These are phyloP conservation scores for Cryptococcus sp. DNA, from an alignment of 1,284 basidiomycete genomes.

Conservation along the genomic window DNA sequence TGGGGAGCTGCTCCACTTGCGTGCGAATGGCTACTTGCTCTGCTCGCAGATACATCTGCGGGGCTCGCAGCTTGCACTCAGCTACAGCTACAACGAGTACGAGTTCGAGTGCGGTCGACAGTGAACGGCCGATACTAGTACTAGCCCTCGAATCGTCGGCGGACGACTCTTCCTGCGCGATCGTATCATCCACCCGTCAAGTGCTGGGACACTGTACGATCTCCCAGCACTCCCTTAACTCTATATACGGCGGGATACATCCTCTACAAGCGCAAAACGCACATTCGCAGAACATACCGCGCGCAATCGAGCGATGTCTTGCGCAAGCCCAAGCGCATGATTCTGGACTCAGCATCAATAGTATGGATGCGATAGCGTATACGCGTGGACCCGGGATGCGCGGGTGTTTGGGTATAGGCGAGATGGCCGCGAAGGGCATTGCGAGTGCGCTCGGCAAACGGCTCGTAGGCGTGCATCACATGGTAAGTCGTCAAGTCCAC, in stretches of 20 bases:
- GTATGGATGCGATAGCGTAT: conserved; percentile 84
- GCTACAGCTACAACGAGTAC: no score
- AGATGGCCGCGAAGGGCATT: conserved; percentile 75
- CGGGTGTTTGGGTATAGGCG: conserved; percentile 74
- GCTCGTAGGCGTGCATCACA: conserved; percentile 86
- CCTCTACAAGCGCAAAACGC: conserved; percentile 72
- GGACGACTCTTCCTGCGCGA: conserved; percentile 84
- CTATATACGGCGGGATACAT: conserved; percentile 74
- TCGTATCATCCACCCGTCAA: conserved; percentile 67
- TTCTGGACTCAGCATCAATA: conserved; percentile 61
- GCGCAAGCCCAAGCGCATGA: conserved; percentile 62
- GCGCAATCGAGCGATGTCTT: conserved; percentile 59
- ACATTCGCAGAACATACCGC: conserved; percentile 70
- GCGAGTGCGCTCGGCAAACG: conserved; percentile 76
- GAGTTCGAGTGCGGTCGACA: background rate
- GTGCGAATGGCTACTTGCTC: no score
- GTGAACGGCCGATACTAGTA: conserved; percentile 56
- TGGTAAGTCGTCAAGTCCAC: conserved; percentile 59
- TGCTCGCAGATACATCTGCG: no score
- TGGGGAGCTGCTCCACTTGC: no score
- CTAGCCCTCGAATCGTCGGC: conserved; percentile 78
- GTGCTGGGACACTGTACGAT: conserved; percentile 81
- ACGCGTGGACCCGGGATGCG: conserved; percentile 87
- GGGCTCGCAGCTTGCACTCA: no score
- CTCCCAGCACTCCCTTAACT: conserved; percentile 64